Evolutionary conservation across 2,329 filamentous ascomycete genomes (phyloP).

Genomic region (Sporothrix curviconia): DNA sequence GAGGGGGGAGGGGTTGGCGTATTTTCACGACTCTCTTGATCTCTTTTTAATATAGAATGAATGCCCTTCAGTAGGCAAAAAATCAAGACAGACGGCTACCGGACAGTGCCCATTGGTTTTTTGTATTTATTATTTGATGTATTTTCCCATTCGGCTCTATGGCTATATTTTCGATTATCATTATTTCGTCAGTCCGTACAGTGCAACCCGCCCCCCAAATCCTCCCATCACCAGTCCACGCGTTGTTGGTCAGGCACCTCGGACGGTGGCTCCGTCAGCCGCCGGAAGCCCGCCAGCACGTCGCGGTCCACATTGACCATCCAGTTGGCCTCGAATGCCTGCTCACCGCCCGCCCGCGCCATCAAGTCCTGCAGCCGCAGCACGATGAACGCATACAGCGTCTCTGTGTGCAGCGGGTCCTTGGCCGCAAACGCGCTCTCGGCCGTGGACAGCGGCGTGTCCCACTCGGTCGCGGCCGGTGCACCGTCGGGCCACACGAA

Average conservation of each 20-base stretch:
- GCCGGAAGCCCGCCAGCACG: constrained; percentile 58
- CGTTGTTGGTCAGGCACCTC: not conserved
- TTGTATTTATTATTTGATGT: not conserved
- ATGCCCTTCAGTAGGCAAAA: too few relatives aligned
- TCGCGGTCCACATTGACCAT: constrained; percentile 68
- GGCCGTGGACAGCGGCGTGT: constrained; percentile 49
- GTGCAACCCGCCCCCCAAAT: too few relatives aligned
- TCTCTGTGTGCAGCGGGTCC: constrained; percentile 63
- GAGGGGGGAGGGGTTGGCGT: too few relatives aligned
- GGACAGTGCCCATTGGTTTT: too few relatives aligned
- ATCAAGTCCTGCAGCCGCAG: constrained; percentile 55
- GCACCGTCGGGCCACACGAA: constrained; percentile 39
- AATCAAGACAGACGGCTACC: too few relatives aligned
- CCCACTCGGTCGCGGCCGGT: constrained; percentile 39
- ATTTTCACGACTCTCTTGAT: too few relatives aligned
- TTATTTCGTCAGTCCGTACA: too few relatives aligned
- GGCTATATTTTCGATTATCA: too few relatives aligned
- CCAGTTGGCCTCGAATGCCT: constrained; percentile 62
- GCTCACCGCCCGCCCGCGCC: constrained; percentile 54
- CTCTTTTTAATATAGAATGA: too few relatives aligned
- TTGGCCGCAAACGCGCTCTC: constrained; percentile 46
- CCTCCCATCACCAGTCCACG: not conserved
- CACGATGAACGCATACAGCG: constrained; percentile 58
- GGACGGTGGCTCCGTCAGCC: constrained; percentile 22
- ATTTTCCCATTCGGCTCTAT: not conserved